Evolutionary conservation across 768 basidiomycete species (phyloP).

Genomic region (Serpula lacrymans): DNA sequence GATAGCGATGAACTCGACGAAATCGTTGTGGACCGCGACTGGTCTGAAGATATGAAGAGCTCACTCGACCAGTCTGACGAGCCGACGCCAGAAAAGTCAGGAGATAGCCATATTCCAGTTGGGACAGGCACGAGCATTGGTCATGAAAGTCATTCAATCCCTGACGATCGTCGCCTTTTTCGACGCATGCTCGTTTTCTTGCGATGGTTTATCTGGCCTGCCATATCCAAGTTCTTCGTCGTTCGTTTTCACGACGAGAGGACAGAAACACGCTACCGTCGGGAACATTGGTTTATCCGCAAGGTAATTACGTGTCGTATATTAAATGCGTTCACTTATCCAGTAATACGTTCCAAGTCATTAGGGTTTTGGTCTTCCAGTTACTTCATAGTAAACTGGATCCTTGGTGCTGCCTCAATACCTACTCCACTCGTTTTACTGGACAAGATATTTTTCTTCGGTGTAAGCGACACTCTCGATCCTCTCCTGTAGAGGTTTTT

Average conservation of each 20-base stretch:
- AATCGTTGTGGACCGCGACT: conserved; percentile 71
- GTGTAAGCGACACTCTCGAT: conserved; percentile 31
- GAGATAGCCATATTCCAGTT: conserved; percentile 33
- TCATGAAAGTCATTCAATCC: conserved; percentile 31
- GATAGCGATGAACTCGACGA: conserved; percentile 54
- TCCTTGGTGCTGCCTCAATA: conserved; percentile 53
- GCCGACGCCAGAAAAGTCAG: conserved; percentile 46
- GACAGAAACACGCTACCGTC: conserved; percentile 45
- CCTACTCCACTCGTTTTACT: conserved; percentile 39
- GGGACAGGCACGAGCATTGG: conserved; percentile 33
- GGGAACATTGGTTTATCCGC: conserved; percentile 73
- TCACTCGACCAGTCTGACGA: conserved; percentile 53
- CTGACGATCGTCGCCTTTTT: conserved; percentile 34
- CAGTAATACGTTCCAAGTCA: conserved; percentile 25
- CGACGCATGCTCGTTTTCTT: conserved; percentile 36
- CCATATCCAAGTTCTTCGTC: conserved; percentile 53
- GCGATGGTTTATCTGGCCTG: conserved; percentile 59
- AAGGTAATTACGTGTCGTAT: conserved; percentile 35
- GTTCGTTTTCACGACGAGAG: conserved; percentile 59
- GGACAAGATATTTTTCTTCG: conserved; percentile 64
- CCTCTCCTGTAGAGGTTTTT: conserved; percentile 1
- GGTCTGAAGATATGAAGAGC: conserved; percentile 58
- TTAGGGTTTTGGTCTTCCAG: conserved; percentile 60
- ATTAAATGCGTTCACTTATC: background rate
- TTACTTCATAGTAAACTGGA: conserved; percentile 71